Base-by-base conservation (phyloP, 1,284 basidiomycete genomes). In the Papiliotrema laurentii region DNA sequence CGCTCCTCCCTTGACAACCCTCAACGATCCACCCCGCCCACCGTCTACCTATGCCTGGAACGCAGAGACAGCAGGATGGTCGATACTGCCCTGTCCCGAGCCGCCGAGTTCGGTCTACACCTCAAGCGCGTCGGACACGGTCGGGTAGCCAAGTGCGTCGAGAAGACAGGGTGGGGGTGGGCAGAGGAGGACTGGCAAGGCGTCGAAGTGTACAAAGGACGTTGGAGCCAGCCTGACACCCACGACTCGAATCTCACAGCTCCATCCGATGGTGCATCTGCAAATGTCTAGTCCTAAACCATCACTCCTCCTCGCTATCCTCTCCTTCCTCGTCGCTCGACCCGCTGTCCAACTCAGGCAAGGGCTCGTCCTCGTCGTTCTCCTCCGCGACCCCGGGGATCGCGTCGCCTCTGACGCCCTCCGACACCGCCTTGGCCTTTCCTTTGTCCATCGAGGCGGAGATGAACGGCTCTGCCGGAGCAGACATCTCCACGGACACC, bases 31-130 rank as follows among this genome's bases (percentile, higher is more conserved):
- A 51, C 21, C 11, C 46, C 62, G n/a, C 51, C 57, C 11, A 72
- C 77, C 0, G 70, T 87, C n/a, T 81, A 83, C 59, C 65, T 92
- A 25, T 86, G 83, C 38, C 73, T 93, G 25, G 89, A 92, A 70
- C 77, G 83, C 11, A 80, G 89, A 5, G 90, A 92, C 68, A 80
- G 87, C 0, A 63, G 57, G 0, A 71, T 90, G 30, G 78, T 86
- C 40, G 81, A 85, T 45, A 60, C 48, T 7, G 80, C 84, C 5
- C 74, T 93, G 38, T 59, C 76, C 34, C 71, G 77, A 38, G 82
- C 83, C 11, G 53, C 62, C 5, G 39, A 60, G 2, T 63, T 67
- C 77, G 76, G 78, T 2, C 84, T 88, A 57, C 64, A 73, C 10
- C 72, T 83, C 30, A 78, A 80, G 43, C 81, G 80, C 10, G 75